A percentile compares a stretch with the other conserved stretches of the same genome.
These are phyloP conservation scores for Candida koratica DNA, from an alignment of 805 yeast genomes.

Conservation along the genomic window DNA sequence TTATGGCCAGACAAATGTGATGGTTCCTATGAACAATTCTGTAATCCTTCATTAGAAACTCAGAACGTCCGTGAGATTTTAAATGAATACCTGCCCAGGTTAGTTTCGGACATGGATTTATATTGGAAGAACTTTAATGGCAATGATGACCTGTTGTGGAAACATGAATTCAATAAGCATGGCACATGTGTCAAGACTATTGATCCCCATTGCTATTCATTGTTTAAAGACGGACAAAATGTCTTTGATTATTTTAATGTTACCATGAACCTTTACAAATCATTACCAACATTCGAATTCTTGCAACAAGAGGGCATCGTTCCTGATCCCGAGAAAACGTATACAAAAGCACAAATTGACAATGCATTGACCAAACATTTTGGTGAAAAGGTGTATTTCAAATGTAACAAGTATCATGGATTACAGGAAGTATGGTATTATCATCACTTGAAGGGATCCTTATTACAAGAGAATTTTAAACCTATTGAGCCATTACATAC, in stretches of 20 bases:
- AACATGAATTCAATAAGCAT: conserved; percentile 43
- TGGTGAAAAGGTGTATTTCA: conserved; percentile 33
- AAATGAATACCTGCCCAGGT: conserved; percentile 16
- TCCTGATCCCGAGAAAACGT: conserved; percentile 32
- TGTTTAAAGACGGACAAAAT: conserved; percentile 20
- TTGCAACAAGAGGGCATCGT: conserved; percentile 32
- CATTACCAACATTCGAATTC: conserved; percentile 34
- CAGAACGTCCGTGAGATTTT: conserved; percentile 20
- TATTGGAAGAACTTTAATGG: conserved; percentile 40
- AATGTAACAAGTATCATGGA: conserved; percentile 31
- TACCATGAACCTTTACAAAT: conserved; percentile 29
- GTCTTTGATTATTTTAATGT: conserved; percentile 28
- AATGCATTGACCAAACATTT: conserved; percentile 30
- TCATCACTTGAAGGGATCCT: conserved; percentile 71
- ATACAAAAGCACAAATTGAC: conserved; percentile 28
- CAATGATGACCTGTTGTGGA: conserved; percentile 52
- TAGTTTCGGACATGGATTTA: conserved; percentile 26
- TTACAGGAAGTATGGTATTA: conserved; percentile 79
- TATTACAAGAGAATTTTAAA: conserved; percentile 54
- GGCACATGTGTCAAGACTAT: conserved; percentile 41
- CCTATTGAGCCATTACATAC: conserved; percentile 56
- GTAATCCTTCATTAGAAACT: conserved; percentile 30
- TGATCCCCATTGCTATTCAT: conserved; percentile 30
- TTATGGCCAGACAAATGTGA: conserved; percentile 44
- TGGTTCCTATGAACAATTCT: conserved; percentile 36